Percentiles rank a stretch among this genome's conserved stretches.
These are phyloP conservation scores for Populus hybrid DNA, from an alignment of 441 rosid species.

Conservation along the genomic window DNA sequence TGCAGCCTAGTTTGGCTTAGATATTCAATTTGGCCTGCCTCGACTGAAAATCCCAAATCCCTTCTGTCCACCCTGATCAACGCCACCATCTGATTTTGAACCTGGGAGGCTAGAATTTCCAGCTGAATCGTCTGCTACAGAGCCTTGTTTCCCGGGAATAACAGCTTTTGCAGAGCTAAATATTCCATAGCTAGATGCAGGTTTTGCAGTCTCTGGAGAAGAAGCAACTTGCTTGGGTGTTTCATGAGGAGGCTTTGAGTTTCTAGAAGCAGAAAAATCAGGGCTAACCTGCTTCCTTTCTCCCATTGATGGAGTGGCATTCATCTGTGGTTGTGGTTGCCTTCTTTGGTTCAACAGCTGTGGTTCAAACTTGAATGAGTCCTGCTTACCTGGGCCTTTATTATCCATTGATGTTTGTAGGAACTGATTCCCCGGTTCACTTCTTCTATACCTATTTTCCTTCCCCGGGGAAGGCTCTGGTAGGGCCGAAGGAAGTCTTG, in stretches of 20 bases:
- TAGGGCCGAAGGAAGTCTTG: conserved; percentile 10
- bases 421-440: conserved; percentile 37
- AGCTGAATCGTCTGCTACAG: conserved; percentile 7
- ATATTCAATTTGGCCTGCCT: conserved; percentile 17
- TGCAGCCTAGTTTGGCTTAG: conserved; percentile 9
- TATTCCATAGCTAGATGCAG: conserved; percentile 48
- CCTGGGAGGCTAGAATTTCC: conserved; percentile 13
- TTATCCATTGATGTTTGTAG: conserved; percentile 27
- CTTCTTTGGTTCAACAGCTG: conserved; percentile 27
- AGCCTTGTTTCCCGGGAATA: conserved; percentile 22
- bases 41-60: conserved; percentile 34
- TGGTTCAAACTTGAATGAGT: conserved; percentile 34
- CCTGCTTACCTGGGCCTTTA: conserved; percentile 24
- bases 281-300: conserved; percentile 19
- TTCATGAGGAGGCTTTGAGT: conserved; percentile 27
- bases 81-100: conserved; percentile 17
- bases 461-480: conserved; percentile 18
- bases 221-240: conserved; percentile 24
- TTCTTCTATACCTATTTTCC: conserved; percentile 48
- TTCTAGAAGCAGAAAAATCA: conserved; percentile 22
- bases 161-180: conserved; percentile 30
- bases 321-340: conserved; percentile 25
- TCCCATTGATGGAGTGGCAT: conserved; percentile 15
- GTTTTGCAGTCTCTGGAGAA: conserved; percentile 23
- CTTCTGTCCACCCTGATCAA: conserved; percentile 18